These are phyloP conservation scores for Solioccasus polychromus DNA, from an alignment of 768 basidiomycete genomes.

Conservation along the genomic window DNA sequence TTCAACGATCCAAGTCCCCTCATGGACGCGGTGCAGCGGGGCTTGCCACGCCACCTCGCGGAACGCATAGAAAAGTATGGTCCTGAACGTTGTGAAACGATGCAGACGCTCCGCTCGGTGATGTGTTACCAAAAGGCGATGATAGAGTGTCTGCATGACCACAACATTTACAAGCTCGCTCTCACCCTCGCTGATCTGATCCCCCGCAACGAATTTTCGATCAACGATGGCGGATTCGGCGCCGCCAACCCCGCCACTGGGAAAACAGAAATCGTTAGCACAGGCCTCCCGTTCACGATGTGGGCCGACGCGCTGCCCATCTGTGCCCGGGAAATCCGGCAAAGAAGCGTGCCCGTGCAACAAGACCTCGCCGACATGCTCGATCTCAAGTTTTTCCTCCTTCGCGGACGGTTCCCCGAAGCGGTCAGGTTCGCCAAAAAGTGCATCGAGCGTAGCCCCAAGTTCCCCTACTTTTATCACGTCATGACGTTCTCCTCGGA, in stretches of 20 bases:
- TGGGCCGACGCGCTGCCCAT: constrained; percentile 59
- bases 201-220: constrained; percentile 56
- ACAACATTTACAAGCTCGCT: constrained; percentile 51
- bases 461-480: constrained; percentile 64
- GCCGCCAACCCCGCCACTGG: constrained; percentile 43
- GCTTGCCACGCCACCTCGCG: constrained; percentile 45
- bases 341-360: constrained; percentile 38
- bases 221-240: constrained; percentile 56
- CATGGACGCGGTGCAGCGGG: constrained; percentile 38
- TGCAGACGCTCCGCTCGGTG: constrained; percentile 38
- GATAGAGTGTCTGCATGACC: constrained; percentile 45
- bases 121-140: constrained; percentile 52
- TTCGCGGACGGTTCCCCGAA: constrained; percentile 45
- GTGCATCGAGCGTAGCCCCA: constrained; percentile 52
- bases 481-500: constrained; percentile 52
- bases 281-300: constrained; percentile 57
- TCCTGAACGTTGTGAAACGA: constrained; percentile 43
- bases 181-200: constrained; percentile 48
- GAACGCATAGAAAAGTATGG: constrained; percentile 52
- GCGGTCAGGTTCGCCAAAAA: constrained; percentile 47
- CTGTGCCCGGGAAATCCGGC: constrained; percentile 56
- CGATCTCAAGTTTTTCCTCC: constrained; percentile 58
- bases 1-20: constrained; percentile 49
- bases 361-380: constrained; percentile 59
- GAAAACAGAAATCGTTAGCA: constrained; percentile 35